Evolutionary conservation across 1,139 yeast species (phyloP), one percentile per base, ranked within the genome.

Genomic region (Geotrichum carabidarum): DNA sequence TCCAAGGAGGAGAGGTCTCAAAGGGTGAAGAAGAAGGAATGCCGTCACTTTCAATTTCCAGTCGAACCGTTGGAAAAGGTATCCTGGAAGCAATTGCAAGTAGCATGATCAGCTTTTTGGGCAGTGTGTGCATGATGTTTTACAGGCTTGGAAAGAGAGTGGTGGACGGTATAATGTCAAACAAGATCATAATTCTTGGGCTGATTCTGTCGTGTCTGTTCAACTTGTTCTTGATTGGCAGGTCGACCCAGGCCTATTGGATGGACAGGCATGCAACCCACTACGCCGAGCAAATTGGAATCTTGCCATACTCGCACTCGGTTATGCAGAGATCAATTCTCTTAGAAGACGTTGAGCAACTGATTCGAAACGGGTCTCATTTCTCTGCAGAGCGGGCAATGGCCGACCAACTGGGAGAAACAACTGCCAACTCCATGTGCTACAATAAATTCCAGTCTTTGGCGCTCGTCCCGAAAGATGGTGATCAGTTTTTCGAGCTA

Each of bases 171-270:
- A 17, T 53, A 12, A 11, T 44, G 4, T 38, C 50, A 9, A 27
- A 53, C 31, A 41, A 48, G 14, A 15, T 53, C 7, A 8, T 53
- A 36, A 43, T 80, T 1, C 48, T 69, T 0, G 59, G 78, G 0
- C 71, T 85, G 9, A 55, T 65, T 0, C 22, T 73, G 0, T 81
- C 89, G 0, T 51, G 74, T 1, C 9, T 77, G 2, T 55, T 75
- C 34, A 91, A 91, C 65, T 1, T 83, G 1, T 74, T 77, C 51
- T 66, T 89, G 44, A 58, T 74, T 2, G 82, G 85, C 0, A 77
- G 75, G 57, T 74, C 87, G 0, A 69, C 84, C 0, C 64, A 73
- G 1, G 73, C 84, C 0, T 89, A 80, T 64, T 88, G 96, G 95
- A 71, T 80, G 0, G 83, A 78, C n/a, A 74, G 76, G 36, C 72